Conservation (phyloP, 768 basidiomycete genomes). For the Hericium erinaceus region DNA sequence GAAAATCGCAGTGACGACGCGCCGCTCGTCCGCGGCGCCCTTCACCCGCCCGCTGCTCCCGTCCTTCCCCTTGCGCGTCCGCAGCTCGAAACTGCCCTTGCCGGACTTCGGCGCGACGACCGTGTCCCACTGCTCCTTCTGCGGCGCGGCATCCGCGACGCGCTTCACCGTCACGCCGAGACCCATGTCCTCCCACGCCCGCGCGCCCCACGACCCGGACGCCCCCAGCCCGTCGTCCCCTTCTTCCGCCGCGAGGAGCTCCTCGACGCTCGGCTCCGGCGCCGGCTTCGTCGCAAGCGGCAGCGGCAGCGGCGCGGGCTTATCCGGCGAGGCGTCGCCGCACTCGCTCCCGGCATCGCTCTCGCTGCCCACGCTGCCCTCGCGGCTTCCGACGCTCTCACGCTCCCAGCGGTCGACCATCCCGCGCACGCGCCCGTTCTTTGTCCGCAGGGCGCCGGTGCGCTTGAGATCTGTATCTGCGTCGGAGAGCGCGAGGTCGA, state of each 20-base stretch:
- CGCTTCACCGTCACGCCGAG: slow-evolving; percentile 27
- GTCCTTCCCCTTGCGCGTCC: neutral
- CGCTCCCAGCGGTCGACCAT: slow-evolving; percentile 15
- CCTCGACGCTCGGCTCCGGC: slow-evolving; percentile 23
- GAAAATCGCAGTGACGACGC: slow-evolving; percentile 24
- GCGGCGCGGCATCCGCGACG: slow-evolving; percentile 6
- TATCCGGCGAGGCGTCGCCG: neutral
- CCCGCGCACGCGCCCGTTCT: slow-evolving; percentile 10
- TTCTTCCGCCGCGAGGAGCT: slow-evolving; percentile 19
- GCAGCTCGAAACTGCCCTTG: neutral
- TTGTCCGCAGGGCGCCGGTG: neutral
- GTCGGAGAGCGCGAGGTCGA: slow-evolving; percentile 20
- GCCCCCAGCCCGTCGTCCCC: neutral
- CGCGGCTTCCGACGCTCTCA: slow-evolving; percentile 3
- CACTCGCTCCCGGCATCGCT: slow-evolving; percentile 3
- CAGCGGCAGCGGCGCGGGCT: neutral
- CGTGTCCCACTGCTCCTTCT: neutral
- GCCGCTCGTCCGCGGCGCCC: slow-evolving; percentile 13
- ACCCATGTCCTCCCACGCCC: slow-evolving; percentile 29
- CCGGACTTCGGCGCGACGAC: slow-evolving; percentile 5
- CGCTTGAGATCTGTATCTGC: neutral
- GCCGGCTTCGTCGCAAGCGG: too few relatives aligned
- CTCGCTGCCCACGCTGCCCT: neutral
- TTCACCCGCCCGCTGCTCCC: slow-evolving; percentile 13
- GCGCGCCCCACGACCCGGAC: slow-evolving; percentile 23